Base-by-base conservation (phyloP, 257 asterid genomes). In the Solanum pimpinellifolium region DNA sequence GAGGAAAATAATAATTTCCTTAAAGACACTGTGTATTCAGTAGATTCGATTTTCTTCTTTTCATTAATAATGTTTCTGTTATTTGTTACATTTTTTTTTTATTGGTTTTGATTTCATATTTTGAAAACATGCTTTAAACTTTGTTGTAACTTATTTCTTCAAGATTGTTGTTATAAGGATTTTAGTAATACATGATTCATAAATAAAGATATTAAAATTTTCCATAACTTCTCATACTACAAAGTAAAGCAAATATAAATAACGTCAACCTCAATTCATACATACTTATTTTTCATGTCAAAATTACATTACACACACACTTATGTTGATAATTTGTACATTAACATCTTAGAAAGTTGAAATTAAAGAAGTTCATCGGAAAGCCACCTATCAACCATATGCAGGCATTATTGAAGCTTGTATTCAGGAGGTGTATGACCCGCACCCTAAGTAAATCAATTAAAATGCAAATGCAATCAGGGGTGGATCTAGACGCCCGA, bases 341-440 rank as follows among this genome's bases (percentile, higher is more conserved):
- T 37, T 62, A 21, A 46, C 16, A 2, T 84, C 46, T 12, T n/a
- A 9, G 9, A 11, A n/a, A 21, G 37, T 14, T 84, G 59, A 59
- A 84, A n/a, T 35, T n/a, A 84, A 65, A 84, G 62, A 62, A 62
- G 77, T 16, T 39, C 5, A n/a, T 27, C 11, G 11, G 59, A 35
- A 62, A 83, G 18, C 86, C 86, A 83, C 56, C 35, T 83, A 39
- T 83, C 39, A 60, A 83, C 33, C 86, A 83, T 83, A 46, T 39
- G 2, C 9, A 83, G 1, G 41, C 86, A 83, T 39, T 83, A 60
- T 59, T 65, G 9, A 9, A 77, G 86, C 76, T 83, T 83, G 74
- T 83, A 83, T 83, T 83, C 86, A 33, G 86, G 86, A 56, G 86
- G 25, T 60, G 76, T 83, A 33, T 83, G 86, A 56, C 86, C 60